Evolutionary conservation across 1,139 yeast genomes (phyloP).

Genomic region (Taphrina populina): DNA sequence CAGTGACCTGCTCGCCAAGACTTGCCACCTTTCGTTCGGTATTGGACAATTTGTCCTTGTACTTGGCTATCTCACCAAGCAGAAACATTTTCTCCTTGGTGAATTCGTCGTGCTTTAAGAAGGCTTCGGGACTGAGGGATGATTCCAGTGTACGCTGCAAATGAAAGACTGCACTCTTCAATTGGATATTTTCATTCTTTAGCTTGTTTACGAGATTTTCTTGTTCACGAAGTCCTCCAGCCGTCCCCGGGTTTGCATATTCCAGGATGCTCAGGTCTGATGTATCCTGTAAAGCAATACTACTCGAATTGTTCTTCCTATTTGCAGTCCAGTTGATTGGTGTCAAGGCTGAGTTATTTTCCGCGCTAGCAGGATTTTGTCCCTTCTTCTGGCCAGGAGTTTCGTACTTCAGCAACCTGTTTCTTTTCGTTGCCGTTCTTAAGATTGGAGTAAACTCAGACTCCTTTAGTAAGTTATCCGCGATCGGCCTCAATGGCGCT

Average conservation of each 20-base stretch:
- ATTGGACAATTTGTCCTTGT: conserved; percentile 37
- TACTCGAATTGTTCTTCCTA: not conserved
- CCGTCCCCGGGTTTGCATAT: not conserved
- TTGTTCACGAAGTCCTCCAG: conserved; percentile 34
- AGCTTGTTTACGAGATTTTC: conserved; percentile 39
- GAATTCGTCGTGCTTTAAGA: conserved; percentile 39
- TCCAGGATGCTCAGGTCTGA: not conserved
- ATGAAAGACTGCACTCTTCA: conserved; percentile 39
- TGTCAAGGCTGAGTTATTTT: conserved; percentile 12
- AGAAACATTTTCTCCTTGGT: conserved; percentile 38
- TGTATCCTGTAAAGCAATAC: not conserved
- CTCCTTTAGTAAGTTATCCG: conserved; percentile 9
- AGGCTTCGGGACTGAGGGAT: conserved; percentile 40
- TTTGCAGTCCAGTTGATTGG: conserved; percentile 16
- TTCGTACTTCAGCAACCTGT: conserved; percentile 3
- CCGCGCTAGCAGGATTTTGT: not conserved
- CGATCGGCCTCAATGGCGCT: conserved; percentile 3
- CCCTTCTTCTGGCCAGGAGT: conserved; percentile 1
- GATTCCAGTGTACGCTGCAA: conserved; percentile 38
- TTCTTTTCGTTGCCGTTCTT: conserved; percentile 9
- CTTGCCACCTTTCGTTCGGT: conserved; percentile 36
- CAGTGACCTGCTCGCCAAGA: conserved; percentile 31
- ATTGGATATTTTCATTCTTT: conserved; percentile 40
- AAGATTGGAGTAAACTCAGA: conserved; percentile 27
- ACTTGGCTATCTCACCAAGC: conserved; percentile 35